A percentile compares a stretch with the other conserved stretches of the same genome.
Conservation (phyloP, 2,329 filamentous ascomycete species). For the Raffaelea albimanens region DNA sequence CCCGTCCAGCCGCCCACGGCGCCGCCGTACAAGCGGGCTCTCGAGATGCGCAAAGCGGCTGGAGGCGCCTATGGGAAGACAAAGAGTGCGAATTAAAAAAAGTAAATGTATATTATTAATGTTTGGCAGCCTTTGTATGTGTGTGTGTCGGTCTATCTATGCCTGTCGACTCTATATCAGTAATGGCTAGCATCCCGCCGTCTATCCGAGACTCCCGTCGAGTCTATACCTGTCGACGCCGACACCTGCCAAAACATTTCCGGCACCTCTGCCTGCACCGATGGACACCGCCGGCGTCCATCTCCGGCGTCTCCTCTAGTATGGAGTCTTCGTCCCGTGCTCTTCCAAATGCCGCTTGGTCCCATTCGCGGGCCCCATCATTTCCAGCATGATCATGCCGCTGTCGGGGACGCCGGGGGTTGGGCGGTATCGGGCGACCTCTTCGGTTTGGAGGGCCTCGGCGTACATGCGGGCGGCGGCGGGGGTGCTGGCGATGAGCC, state of each 20-base stretch:
- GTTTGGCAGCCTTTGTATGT: too few relatives aligned
- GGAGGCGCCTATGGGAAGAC: slow-evolving; percentile 74
- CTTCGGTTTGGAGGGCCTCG: slow-evolving; percentile 32
- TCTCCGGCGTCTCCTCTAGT: too few relatives aligned
- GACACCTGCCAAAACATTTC: too few relatives aligned
- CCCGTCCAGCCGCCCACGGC: slow-evolving; percentile 93
- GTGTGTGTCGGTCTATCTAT: too few relatives aligned
- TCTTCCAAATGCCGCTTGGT: not conserved
- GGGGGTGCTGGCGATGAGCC: slow-evolving; percentile 39
- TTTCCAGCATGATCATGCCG: slow-evolving; percentile 25
- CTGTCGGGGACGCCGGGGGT: slow-evolving; percentile 7
- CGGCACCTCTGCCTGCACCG: too few relatives aligned
- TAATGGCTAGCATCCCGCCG: too few relatives aligned
- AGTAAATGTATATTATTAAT: too few relatives aligned
- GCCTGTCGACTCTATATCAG: too few relatives aligned
- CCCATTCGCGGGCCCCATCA: slow-evolving; percentile 22
- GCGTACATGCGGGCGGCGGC: slow-evolving; percentile 33
- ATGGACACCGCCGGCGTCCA: too few relatives aligned
- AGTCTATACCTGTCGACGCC: too few relatives aligned
- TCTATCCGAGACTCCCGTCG: too few relatives aligned
- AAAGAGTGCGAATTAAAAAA: not conserved
- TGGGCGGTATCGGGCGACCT: slow-evolving; percentile 9
- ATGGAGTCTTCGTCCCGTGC: too few relatives aligned
- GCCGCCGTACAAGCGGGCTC: slow-evolving; percentile 83
- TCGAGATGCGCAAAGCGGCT: slow-evolving; percentile 70